Conservation (phyloP, 257 asterid species). For the Solanum paucissectum region DNA sequence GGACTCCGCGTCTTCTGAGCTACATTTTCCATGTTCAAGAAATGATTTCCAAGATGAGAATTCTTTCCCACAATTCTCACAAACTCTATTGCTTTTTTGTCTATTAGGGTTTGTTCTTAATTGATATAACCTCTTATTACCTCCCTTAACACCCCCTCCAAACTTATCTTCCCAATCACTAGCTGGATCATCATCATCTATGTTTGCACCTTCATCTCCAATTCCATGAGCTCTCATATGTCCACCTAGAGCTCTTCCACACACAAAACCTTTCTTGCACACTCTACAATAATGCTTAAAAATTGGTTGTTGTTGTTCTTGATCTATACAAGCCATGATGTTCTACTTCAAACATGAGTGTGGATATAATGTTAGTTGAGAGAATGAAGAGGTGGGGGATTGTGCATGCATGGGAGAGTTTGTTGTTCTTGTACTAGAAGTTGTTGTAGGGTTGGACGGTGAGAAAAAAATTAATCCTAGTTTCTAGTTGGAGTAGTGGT, state of each 20-base stretch:
- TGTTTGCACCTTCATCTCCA: constrained; percentile 46
- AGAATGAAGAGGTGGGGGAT: background rate
- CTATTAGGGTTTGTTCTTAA: constrained; percentile 82
- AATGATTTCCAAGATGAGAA: constrained; percentile 88
- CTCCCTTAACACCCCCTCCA: constrained; percentile 9
- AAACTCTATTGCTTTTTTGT: constrained; percentile 56
- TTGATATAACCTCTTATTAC: constrained; percentile 52
- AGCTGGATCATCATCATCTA: constrained; percentile 53
- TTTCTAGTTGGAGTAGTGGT: constrained; percentile 6
- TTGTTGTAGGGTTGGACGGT: background rate
- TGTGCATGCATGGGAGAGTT: background rate
- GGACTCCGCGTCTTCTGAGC: constrained; percentile 72
- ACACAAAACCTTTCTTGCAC: constrained; percentile 92
- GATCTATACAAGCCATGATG: constrained; percentile 27
- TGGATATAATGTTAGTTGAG: background rate
- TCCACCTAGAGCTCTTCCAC: constrained; percentile 93
- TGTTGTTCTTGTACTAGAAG: constrained; percentile 4
- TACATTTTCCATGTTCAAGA: constrained; percentile 88
- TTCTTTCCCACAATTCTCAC: constrained; percentile 93
- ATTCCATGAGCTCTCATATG: constrained; percentile 98
- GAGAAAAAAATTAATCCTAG: constrained; percentile 1
- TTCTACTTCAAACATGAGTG: background rate
- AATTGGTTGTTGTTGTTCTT: constrained; percentile 17
- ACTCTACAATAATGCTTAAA: constrained; percentile 83
- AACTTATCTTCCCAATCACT: constrained; percentile 82